phyloP scores from a whole-genome alignment of 73 alveolate genomes.

The Urostyla sp. region DNA sequence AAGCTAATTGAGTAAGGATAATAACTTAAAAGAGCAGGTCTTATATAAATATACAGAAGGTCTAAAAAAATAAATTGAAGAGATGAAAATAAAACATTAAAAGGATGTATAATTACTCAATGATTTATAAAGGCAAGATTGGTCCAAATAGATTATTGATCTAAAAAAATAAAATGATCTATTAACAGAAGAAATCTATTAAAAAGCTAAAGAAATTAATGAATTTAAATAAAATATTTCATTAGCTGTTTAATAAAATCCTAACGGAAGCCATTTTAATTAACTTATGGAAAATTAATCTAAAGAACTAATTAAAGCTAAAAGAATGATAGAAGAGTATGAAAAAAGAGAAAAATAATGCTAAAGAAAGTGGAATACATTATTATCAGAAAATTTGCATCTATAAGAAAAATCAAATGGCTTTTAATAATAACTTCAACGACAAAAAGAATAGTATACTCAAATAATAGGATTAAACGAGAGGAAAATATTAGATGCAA shows the following conservation, averaged over 20 bases:
- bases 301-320: constrained; percentile 4
- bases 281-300: constrained; percentile 31
- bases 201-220: neutral
- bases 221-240: constrained; percentile 26
- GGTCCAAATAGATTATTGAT: constrained; percentile 32
- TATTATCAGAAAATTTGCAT: constrained; percentile 21
- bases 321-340: constrained; percentile 36
- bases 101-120: neutral
- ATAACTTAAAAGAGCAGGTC: constrained; percentile 12
- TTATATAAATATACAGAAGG: constrained; percentile 7
- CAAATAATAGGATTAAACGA: constrained; percentile 7
- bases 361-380: constrained; percentile 45
- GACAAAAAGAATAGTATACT: constrained; percentile 37
- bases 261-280: constrained; percentile 18
- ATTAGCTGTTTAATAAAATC: constrained; percentile 8
- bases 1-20: neutral
- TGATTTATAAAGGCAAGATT: constrained; percentile 24
- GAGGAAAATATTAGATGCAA: constrained; percentile 52
- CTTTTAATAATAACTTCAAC: neutral
- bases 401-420: constrained; percentile 27
- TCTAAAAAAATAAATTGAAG: neutral
- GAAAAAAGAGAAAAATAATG: constrained; percentile 54
- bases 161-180: constrained; percentile 21
- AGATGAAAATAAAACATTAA: neutral
- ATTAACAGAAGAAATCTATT: constrained; percentile 23